Evolutionary conservation across 176 grass and related monocot genomes (phyloP).

Genomic region (Chloris gayana): DNA sequence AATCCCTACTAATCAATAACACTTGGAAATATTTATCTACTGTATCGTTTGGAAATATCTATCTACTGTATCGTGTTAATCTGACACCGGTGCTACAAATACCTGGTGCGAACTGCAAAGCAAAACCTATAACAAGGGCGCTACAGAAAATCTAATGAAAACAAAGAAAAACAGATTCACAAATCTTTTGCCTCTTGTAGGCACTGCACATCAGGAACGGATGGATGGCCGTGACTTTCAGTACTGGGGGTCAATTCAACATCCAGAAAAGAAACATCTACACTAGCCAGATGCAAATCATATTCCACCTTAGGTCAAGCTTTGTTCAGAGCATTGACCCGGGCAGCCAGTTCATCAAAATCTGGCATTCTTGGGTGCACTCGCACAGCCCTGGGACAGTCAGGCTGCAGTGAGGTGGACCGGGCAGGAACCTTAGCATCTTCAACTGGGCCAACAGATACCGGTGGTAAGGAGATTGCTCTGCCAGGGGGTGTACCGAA

Average conservation of each 20-base stretch:
- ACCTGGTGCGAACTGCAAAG: background rate
- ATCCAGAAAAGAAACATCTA: conserved; percentile 19
- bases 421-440: conserved; percentile 30
- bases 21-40: conserved; percentile 25
- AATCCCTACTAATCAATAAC: conserved; percentile 14
- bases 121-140: conserved; percentile 1
- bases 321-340: conserved; percentile 53
- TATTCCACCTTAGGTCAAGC: conserved; percentile 43
- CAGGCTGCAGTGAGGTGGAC: conserved; percentile 37
- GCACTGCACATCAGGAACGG: conserved; percentile 28
- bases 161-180: conserved; percentile 12
- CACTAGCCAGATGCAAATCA: background rate
- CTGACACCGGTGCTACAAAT: conserved; percentile 15
- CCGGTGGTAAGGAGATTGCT: conserved; percentile 35
- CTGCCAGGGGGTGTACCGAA: conserved; percentile 42
- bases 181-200: conserved; percentile 9
- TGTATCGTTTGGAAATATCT: conserved; percentile 32
- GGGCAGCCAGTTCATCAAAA: conserved; percentile 67
- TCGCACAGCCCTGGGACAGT: conserved; percentile 27
- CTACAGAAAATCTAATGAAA: background rate
- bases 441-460: background rate
- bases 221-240: background rate
- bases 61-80: conserved; percentile 20
- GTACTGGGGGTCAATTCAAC: conserved; percentile 16
- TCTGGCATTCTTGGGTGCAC: conserved; percentile 63